phyloP scores from a whole-genome alignment of 202 grass and related monocot genomes.

The Panicum virgatum region DNA sequence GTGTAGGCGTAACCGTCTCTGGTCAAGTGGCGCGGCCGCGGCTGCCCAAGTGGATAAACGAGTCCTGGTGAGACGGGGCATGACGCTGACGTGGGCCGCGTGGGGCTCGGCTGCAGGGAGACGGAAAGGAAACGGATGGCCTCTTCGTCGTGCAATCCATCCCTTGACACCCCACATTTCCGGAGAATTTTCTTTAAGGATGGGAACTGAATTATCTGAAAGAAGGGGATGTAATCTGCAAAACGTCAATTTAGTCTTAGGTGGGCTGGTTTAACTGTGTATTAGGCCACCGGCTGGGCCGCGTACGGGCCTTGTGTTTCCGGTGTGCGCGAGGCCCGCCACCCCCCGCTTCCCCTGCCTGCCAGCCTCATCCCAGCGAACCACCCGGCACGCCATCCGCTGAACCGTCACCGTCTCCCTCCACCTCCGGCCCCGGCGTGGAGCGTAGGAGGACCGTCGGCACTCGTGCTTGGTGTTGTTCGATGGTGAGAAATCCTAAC shows the following conservation, averaged over 20 bases:
- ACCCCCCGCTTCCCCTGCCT: too few relatives aligned
- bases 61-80: slow-evolving; percentile 26
- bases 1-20: background rate
- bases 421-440: background rate
- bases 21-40: slow-evolving; percentile 20
- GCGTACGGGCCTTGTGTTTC: background rate
- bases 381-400: background rate
- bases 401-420: background rate
- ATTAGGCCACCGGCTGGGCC: background rate
- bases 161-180: background rate
- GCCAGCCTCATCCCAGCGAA: slow-evolving; percentile 9
- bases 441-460: background rate
- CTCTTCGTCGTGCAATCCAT: background rate
- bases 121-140: background rate
- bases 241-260: background rate
- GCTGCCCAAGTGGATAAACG: slow-evolving; percentile 52
- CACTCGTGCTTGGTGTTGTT: background rate
- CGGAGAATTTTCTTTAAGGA: background rate
- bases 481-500: background rate
- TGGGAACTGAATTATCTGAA: background rate
- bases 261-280: background rate
- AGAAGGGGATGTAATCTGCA: background rate
- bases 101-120: background rate
- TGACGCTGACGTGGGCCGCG: slow-evolving; percentile 32
- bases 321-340: background rate